phyloP scores from a whole-genome alignment of 306 rosid species.

The Albizia julibrissin region DNA sequence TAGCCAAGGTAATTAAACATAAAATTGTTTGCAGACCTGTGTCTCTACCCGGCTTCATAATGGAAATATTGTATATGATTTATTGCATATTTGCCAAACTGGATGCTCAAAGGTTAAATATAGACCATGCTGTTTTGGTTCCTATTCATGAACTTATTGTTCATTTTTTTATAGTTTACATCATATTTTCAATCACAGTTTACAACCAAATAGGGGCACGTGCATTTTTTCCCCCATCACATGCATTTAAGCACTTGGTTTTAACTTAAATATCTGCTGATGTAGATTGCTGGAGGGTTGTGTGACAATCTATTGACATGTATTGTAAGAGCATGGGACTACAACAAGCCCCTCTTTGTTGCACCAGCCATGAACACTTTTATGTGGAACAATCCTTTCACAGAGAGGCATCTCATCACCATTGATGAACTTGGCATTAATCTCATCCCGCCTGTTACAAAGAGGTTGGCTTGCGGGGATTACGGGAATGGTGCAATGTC shows the following conservation, averaged over 20 bases:
- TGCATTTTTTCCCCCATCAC: background rate
- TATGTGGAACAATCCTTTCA: slow-evolving; percentile 81
- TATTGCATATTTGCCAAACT: background rate
- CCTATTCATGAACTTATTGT: background rate
- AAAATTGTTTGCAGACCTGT: slow-evolving; percentile 16
- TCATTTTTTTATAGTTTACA: slow-evolving; percentile 15
- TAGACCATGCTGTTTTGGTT: background rate
- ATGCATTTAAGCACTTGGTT: background rate
- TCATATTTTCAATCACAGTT: background rate
- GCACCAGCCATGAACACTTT: slow-evolving; percentile 83
- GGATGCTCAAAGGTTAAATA: background rate
- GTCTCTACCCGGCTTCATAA: background rate
- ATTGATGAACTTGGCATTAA: slow-evolving; percentile 75
- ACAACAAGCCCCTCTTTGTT: slow-evolving; percentile 70
- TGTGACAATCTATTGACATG: slow-evolving; percentile 83
- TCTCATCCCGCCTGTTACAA: slow-evolving; percentile 75
- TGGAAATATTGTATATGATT: background rate
- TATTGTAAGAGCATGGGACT: slow-evolving; percentile 86
- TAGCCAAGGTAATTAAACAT: slow-evolving; percentile 69
- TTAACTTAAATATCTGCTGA: slow-evolving; percentile 20
- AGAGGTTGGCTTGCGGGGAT: slow-evolving; percentile 81
- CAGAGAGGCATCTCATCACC: slow-evolving; percentile 59
- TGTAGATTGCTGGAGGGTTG: slow-evolving; percentile 79
- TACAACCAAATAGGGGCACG: background rate
- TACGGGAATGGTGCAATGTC: slow-evolving; percentile 99